Base-by-base conservation (phyloP, 305 asterid species). In the Ilex paraguariensis region DNA sequence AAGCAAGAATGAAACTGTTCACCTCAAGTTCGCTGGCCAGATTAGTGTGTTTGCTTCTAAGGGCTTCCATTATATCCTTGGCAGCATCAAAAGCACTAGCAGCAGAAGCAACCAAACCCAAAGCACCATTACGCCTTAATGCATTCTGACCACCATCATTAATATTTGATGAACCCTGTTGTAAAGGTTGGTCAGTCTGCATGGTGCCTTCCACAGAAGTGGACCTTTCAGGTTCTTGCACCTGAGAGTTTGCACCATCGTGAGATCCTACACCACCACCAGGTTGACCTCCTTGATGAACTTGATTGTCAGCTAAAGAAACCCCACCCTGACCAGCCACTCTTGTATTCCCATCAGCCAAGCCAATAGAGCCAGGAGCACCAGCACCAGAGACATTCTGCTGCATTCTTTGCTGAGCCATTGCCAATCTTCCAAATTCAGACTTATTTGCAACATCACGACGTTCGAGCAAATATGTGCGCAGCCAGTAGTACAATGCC, bases 361-460 rank as follows among this genome's bases (percentile, higher is more conserved):
- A 67, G 56, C 86, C 84, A 56, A 76, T 65, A 50, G 86, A 68
- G 57, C 84, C 91, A 63, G 90, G 17, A n/a, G 79, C 73, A 64
- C 77, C 83, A 72, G 79, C 81, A 70, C 83, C 81, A 66, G 95
- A 66, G 44, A 75, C 77, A 65, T 77, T 88, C 78, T 91, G 99
- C 82, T 94, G 98, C 99, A 94, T 85, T 67, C 99, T 84, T n/a
- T n/a, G n/a, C n/a, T n/a, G n/a, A n/a, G n/a, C 97, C 95, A 93
- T 86, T 62, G 96, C 95, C 89, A 90, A 84, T 78, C 99, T 90
- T 72, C 96, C 83, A 61, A 77, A 86, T 72, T 94, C 99, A 71
- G 99, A 88, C 78, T 91, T 94, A 77, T 83, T 91, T 45, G 99
- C 98, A 57, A 91, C 97, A 77, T 94, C 99, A 61, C 99, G 97